A percentile compares a stretch with the other conserved stretches of the same genome.
phyloP scores from a whole-genome alignment of 208 protist species.

The Trypanosoma conorhini region DNA sequence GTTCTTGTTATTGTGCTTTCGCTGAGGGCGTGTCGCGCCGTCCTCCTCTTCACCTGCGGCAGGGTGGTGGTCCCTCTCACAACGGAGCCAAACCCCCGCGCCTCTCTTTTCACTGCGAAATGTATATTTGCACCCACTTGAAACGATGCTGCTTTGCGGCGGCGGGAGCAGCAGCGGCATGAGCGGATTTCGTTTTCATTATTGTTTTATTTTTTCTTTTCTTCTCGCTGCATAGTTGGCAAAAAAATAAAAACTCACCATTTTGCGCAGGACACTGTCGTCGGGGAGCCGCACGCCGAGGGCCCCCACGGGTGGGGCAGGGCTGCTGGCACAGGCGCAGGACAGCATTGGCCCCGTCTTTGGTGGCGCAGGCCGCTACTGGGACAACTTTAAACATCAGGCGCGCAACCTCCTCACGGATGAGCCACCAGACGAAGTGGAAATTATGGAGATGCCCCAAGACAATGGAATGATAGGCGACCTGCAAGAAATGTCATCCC shows the following conservation, averaged over 20 bases:
- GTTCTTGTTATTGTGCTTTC: not conserved
- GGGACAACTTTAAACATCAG: slow-evolving; percentile 50
- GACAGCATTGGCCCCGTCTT: slow-evolving; percentile 11
- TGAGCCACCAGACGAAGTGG: slow-evolving; percentile 55
- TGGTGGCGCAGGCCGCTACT: slow-evolving; percentile 35
- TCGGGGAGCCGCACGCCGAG: not conserved
- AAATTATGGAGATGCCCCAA: slow-evolving; percentile 49
- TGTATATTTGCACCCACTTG: not conserved
- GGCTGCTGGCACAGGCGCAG: slow-evolving; percentile 1
- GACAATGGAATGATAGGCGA: slow-evolving; percentile 51
- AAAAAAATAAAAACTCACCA: slow-evolving; percentile 5
- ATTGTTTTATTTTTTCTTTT: not conserved
- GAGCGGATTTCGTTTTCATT: too few species aligned
- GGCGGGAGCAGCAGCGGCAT: not conserved
- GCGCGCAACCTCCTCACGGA: slow-evolving; percentile 47
- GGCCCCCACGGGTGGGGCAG: not conserved
- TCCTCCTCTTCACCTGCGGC: not conserved
- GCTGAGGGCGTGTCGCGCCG: not conserved
- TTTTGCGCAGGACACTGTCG: slow-evolving; percentile 4
- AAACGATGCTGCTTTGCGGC: not conserved
- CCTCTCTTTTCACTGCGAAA: not conserved
- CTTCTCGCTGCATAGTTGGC: not conserved
- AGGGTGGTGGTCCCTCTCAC: not conserved
- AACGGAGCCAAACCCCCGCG: not conserved
- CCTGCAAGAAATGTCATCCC: slow-evolving; percentile 63